These are phyloP conservation scores for Begonia peltatifolia DNA, from an alignment of 306 rosid species.

Conservation along the genomic window DNA sequence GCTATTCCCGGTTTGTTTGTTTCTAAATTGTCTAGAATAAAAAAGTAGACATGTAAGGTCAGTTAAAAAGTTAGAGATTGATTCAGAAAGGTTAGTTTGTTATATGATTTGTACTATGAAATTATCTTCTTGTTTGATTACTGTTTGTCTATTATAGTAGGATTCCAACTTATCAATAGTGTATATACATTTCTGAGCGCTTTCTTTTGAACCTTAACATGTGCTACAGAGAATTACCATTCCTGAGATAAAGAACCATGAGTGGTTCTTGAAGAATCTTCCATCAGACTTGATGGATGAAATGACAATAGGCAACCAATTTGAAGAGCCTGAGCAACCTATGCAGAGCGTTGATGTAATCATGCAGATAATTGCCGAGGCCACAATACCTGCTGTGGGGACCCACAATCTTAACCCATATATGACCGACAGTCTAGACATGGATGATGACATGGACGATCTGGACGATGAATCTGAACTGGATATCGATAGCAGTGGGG, in stretches of 20 bases:
- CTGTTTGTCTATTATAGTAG: no score
- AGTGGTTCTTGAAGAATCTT: slow-evolving; percentile 78
- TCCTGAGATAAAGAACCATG: slow-evolving; percentile 63
- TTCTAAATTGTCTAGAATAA: no score
- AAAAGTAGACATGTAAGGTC: no score
- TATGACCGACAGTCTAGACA: slow-evolving; percentile 35
- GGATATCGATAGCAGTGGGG: slow-evolving; percentile 87
- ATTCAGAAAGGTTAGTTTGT: no score
- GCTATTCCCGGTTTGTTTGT: no score
- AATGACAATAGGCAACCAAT: slow-evolving; percentile 39
- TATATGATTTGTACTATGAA: no score
- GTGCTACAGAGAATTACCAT: slow-evolving; percentile 63
- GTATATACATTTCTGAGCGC: background rate
- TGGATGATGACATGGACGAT: slow-evolving; percentile 74
- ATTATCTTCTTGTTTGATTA: no score
- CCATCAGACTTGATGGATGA: slow-evolving; percentile 74
- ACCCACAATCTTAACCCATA: slow-evolving; percentile 26
- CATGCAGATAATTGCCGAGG: slow-evolving; percentile 92
- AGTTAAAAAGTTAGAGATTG: no score
- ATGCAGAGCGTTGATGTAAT: slow-evolving; percentile 66
- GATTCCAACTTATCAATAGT: background rate
- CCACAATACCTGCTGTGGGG: slow-evolving; percentile 76
- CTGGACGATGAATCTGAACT: slow-evolving; percentile 67
- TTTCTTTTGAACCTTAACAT: background rate
- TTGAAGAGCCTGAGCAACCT: slow-evolving; percentile 85